Base-by-base conservation (phyloP, 106 monocot species). In the Agapanthus africanus region DNA sequence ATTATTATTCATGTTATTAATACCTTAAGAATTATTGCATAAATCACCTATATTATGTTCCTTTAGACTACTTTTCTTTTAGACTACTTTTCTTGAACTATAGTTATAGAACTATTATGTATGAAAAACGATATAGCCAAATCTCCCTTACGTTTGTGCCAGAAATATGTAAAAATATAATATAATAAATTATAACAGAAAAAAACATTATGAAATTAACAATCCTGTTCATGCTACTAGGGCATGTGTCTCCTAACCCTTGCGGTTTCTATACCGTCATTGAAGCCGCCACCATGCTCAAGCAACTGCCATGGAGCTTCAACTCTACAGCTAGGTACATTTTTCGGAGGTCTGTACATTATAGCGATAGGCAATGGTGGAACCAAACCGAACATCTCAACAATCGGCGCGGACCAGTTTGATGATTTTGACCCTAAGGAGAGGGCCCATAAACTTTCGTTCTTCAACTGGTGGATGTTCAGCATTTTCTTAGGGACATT, bases 391-490 rank as follows among this genome's bases (percentile, higher is more conserved):
- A 80, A 75, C 71, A 80, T 75, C 49, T 75, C 75, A 7, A 80
- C 75, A 46, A 75, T 80, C 21, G 80, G 71, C 16, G 71, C 80
- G 1, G 75, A 80, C 66, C 75, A 80, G 38, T 80, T 80, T 30
- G 80, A 80, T 16, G 80, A 75, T 11, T 80, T 80, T 56, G 59
- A 80, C 41, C 47, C 67, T 0, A 65, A 37, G 22, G 80, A 80
- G 61, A 54, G 71, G 47, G 40, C 64, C 15, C 71, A 71, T 59
- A 80, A 80, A 67, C 57, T 80, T 7, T 80, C 80, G 54, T 80
- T 80, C 76, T 80, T 80, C 76, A 80, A 80, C 50, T 80, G 80
- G 80, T 80, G 80, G 80, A 32, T 71, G 40, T 71, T 76, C 64
- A 80, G 76, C 71, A 67, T 71, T 49, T 80, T 61, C 67, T 0